These are phyloP conservation scores for Westerdykella sp. DNA, from an alignment of 2,329 filamentous ascomycete species.

Conservation along the genomic window DNA sequence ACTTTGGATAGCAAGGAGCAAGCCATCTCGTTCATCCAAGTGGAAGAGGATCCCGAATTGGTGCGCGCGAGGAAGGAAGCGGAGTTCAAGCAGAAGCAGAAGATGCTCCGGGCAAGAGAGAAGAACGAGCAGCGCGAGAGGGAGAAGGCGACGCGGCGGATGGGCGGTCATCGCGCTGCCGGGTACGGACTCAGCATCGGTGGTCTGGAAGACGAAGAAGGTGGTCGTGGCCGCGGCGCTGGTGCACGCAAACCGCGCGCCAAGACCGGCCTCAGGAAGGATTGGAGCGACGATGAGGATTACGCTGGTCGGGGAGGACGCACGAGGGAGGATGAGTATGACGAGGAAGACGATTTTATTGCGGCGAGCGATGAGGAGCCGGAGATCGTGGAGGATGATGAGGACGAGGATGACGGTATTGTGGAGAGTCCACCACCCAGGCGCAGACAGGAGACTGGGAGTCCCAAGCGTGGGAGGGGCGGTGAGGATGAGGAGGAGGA, in stretches of 20 bases:
- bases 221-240: slow-evolving; percentile 19
- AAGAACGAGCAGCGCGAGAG: slow-evolving; percentile 61
- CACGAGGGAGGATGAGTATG: slow-evolving; percentile 66
- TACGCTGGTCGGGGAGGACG: slow-evolving; percentile 56
- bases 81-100: slow-evolving; percentile 67
- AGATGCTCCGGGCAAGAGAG: slow-evolving; percentile 56
- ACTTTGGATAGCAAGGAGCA: slow-evolving; percentile 42
- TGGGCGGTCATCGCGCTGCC: slow-evolving; percentile 48
- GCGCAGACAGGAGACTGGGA: slow-evolving; percentile 21
- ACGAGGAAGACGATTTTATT: slow-evolving; percentile 73
- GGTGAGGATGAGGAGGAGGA: slow-evolving; percentile 35
- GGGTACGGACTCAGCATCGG: slow-evolving; percentile 57
- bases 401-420: slow-evolving; percentile 42
- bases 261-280: slow-evolving; percentile 39
- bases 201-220: slow-evolving; percentile 61
- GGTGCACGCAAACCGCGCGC: slow-evolving; percentile 20
- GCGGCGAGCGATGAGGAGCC: slow-evolving; percentile 69
- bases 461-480: slow-evolving; percentile 37
- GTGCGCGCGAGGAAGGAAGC: slow-evolving; percentile 67
- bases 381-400: slow-evolving; percentile 55
- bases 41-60: slow-evolving; percentile 68
- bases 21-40: slow-evolving; percentile 60
- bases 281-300: slow-evolving; percentile 68
- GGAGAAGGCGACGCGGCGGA: slow-evolving; percentile 46
- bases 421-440: slow-evolving; percentile 26